phyloP scores from a whole-genome alignment of 2,329 filamentous ascomycete species.

The Trichoderma guizhouense region DNA sequence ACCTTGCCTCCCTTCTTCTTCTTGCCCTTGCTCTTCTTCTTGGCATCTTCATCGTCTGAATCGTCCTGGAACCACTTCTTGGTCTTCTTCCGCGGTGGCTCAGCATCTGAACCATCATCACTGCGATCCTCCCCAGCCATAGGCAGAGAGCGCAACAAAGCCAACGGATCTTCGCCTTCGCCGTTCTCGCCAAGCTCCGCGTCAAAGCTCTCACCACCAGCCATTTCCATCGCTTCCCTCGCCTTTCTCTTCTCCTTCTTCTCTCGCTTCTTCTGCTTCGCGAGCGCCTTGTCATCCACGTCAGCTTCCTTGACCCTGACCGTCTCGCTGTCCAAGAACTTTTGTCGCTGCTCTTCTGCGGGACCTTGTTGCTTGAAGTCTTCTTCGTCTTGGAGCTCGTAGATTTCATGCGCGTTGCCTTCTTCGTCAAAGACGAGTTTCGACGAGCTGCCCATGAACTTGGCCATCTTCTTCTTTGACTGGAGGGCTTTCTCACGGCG shows the following conservation, averaged over 20 bases:
- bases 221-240: constrained; percentile 48
- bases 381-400: constrained; percentile 83
- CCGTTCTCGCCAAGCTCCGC: constrained; percentile 39
- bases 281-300: constrained; percentile 75
- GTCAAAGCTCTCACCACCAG: constrained; percentile 27
- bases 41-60: constrained; percentile 48
- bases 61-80: constrained; percentile 81
- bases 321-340: constrained; percentile 74
- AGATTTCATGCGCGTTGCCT: constrained; percentile 77
- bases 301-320: constrained; percentile 72
- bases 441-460: constrained; percentile 80
- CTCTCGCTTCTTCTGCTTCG: constrained; percentile 72
- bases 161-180: constrained; percentile 53
- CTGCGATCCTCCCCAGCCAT: constrained; percentile 38
- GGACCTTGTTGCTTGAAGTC: constrained; percentile 73
- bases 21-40: constrained; percentile 38
- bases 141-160: constrained; percentile 56
- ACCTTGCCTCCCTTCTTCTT: constrained; percentile 51
- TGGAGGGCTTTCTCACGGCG: constrained; percentile 91
- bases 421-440: constrained; percentile 93
- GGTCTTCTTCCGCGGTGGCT: constrained; percentile 52
- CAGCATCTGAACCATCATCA: constrained; percentile 35
- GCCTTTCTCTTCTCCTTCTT: constrained; percentile 73
- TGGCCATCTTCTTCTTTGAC: constrained; percentile 90
- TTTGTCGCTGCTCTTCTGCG: constrained; percentile 70